Evolutionary conservation across 352 stramenopile genomes (phyloP), one percentile per base, ranked within the genome.

Genomic region (Elongisporangium anandrum): DNA sequence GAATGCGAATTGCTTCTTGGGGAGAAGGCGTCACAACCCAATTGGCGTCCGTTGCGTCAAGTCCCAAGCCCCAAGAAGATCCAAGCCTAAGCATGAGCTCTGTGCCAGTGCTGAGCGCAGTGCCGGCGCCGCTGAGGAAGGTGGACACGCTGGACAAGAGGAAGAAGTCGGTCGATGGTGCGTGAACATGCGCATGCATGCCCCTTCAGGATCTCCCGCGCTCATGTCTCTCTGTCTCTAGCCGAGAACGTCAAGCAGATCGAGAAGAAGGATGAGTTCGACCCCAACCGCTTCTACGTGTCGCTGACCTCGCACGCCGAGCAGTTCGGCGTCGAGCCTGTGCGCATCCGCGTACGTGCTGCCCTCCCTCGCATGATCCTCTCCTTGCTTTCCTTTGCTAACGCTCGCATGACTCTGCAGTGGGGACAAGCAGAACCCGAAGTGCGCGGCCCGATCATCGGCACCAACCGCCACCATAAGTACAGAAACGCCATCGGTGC

Each of bases 401-500:
- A 21, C 26, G 48, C 48, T 52, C n/a, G 13, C 12, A 52, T 16
- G 9, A 23, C 52, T 26, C 54, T 90, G 41, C 73, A 94, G 69
- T 99, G 96, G 96, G 94, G 92, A 3, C 82, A 97, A 70, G 85
- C 90, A 52, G 85, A 97, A 68, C 89, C 96, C 23, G 68, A 92
- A 22, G 81, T 97, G 47, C 89, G 94, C 26, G 96, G 92, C 45
- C 96, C 96, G 13, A 84, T 99, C 65, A 97, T 99, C 68, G 97
- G 92, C 54, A 99, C 96, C 4, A 97, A 98, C 57, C 87, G 95
- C 59, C 94, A 98, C 72, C 88, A 97, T 59, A 90, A 94, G 54
- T 97, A 98, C 65, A 82, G 97, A 29, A 99, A 99, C 72, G 96
- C 97, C 52, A 99, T 99, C 64, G 97, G 97, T 8, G 97, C 97